Evolutionary conservation across 1,139 yeast genomes (phyloP), one percentile per base, ranked within the genome.

Genomic region (Lodderomyces metapsilosis): DNA sequence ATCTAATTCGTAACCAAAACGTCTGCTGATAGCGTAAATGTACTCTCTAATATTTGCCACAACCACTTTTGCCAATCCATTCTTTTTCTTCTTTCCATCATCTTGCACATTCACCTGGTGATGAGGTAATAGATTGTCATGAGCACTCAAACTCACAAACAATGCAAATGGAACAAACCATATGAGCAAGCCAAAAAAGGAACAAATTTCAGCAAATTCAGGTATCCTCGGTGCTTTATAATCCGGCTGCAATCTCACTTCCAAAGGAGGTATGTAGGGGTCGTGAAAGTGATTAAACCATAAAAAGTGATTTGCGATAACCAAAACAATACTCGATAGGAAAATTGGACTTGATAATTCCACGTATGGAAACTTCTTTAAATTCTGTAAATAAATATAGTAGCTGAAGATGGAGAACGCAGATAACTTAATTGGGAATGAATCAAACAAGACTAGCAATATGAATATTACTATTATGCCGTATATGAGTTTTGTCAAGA

Each of bases 121-220:
- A 43, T 70, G 77, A 5, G 98, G 98, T 39, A 92, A 73, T 21
- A 86, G 80, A 56, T 88, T 86, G 55, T 94, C 99, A 48, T 88
- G 87, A 5, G 98, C 98, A 58, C 95, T 86, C 46, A 92, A 73
- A 39, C 96, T 85, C 21, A 94, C 92, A 63, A 94, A 91, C 48
- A 94, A 71, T 2, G 96, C 83, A 62, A 92, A 89, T 24, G 99
- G 99, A 34, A 92, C 78, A 46, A 91, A 74, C 99, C 99, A 92
- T 11, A 92, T 84, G 53, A 95, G 84, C 34, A 92, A 68, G 1
- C 97, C 98, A 57, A 94, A 89, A 61, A 92, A 92, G 4, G 97
- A 85, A 21, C 97, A 88, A 3, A 92, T 88, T 58, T 94, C 96
- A 1, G 89, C 71, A 57, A 92, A 92, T 6, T 85, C 72, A 1